Evolutionary conservation across 148 eudicot species (phyloP), one percentile per base, ranked within the genome.

Genomic region (Pharnaceum exiguum): DNA sequence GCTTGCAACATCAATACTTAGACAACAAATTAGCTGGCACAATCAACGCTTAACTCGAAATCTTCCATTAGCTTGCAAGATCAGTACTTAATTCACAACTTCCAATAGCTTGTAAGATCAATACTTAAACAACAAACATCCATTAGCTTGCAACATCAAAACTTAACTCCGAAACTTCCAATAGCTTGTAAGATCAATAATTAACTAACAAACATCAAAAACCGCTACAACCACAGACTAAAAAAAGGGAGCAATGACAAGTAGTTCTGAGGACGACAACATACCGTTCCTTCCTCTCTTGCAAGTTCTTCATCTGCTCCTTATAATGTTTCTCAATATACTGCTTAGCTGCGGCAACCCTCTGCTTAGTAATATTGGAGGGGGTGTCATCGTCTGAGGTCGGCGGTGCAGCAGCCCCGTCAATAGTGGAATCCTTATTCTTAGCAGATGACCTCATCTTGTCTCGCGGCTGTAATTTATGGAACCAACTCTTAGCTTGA

Each of bases 251-350:
- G n/a, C n/a, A n/a, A n/a, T n/a, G n/a, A n/a, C n/a, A n/a, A n/a
- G n/a, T n/a, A 31, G 13, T 40, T 54, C 12, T 33, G 5, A 40
- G n/a, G n/a, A n/a, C n/a, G n/a, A n/a, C 58, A 47, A 29, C 80
- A 60, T 83, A 89, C 96, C 99, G 77, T 69, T 94, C 95, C 55
- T 67, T 94, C 65, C 99, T 76, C 79, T 94, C 99, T 73, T 89
- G 95, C 72, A 94, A 77, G 60, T 75, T 94, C 79, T 80, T 94
- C 95, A 76, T 89, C 75, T 94, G 99, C 75, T 86, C 91, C 85
- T 89, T 94, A 91, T 94, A 94, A 75, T 94, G 99, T 26, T 94
- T 94, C 71, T 94, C 99, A 23, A 94, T 94, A 47, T 89, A 89
- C 68, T 94, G 96, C 78, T 94, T 94, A 48, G 99, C 96, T 4